Percentiles rank a stretch among this genome's conserved stretches.
These are phyloP conservation scores for Backusella australiensis DNA, from an alignment of 192 early-diverging fungal genomes.

Conservation along the genomic window DNA sequence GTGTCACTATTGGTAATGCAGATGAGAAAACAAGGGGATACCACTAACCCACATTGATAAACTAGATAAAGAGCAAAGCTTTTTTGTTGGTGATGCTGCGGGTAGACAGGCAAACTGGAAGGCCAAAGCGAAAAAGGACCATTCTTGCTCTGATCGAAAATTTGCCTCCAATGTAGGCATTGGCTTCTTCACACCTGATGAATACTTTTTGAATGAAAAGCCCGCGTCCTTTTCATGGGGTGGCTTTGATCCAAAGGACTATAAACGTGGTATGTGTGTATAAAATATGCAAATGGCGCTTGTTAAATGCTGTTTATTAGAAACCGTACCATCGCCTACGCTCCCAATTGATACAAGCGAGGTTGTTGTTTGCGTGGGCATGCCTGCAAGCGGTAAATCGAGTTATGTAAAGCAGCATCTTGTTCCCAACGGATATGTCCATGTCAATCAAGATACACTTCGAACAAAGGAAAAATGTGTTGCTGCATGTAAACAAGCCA, in stretches of 20 bases:
- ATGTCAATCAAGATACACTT: constrained; percentile 82
- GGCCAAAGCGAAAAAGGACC: constrained; percentile 60
- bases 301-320: constrained; percentile 6
- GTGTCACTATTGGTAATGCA: constrained; percentile 38
- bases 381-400: constrained; percentile 84
- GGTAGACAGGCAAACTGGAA: constrained; percentile 72
- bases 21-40: background rate
- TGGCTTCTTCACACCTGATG: constrained; percentile 81
- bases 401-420: constrained; percentile 67
- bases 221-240: constrained; percentile 46
- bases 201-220: constrained; percentile 60
- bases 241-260: constrained; percentile 46
- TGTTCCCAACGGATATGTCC: constrained; percentile 59
- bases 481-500: constrained; percentile 44
- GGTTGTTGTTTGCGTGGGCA: constrained; percentile 77
- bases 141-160: constrained; percentile 82
- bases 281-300: background rate
- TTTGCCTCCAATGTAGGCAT: constrained; percentile 77
- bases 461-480: constrained; percentile 79
- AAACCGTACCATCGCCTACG: constrained; percentile 3
- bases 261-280: constrained; percentile 21
- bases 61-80: constrained; percentile 58
- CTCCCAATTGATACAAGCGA: constrained; percentile 35
- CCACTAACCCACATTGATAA: background rate
- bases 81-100: constrained; percentile 95